phyloP scores from a whole-genome alignment of 2,329 filamentous ascomycete genomes.

The Pseudogymnoascus sp. region DNA sequence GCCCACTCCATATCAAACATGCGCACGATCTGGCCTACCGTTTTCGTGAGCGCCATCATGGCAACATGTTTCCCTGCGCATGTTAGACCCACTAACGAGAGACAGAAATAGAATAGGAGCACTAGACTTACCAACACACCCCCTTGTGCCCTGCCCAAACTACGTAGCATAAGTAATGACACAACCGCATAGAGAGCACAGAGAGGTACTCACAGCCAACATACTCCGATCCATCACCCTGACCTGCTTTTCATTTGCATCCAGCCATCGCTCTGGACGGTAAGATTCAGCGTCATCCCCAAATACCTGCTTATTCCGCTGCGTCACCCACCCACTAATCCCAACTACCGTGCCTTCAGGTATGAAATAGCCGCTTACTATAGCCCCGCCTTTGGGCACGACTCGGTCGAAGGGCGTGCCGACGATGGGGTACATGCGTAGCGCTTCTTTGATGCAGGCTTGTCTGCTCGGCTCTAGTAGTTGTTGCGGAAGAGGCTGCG shows the following conservation, averaged over 20 bases:
- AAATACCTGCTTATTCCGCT: constrained; percentile 13
- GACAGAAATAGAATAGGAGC: neutral
- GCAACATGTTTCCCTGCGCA: neutral
- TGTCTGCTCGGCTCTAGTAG: neutral
- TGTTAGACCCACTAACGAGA: neutral
- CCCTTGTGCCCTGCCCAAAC: neutral
- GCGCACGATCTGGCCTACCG: neutral
- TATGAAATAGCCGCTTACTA: neutral
- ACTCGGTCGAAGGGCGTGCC: neutral
- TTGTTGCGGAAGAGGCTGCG: neutral
- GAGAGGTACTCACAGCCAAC: neutral
- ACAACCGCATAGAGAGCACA: neutral
- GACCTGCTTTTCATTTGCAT: constrained; percentile 10
- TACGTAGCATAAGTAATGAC: neutral
- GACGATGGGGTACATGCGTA: constrained; percentile 8
- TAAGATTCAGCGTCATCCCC: constrained; percentile 16
- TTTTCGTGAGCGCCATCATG: neutral
- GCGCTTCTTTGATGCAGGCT: constrained; percentile 28
- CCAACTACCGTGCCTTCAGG: constrained; percentile 12
- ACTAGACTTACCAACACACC: neutral
- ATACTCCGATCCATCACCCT: neutral
- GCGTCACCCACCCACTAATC: constrained; percentile 12
- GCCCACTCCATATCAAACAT: constrained; percentile 5
- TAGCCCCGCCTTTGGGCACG: constrained; percentile 11
- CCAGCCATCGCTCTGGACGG: constrained; percentile 16